Percentiles rank a stretch among this genome's conserved stretches.
phyloP scores from a whole-genome alignment of 805 yeast genomes.

The Starmera caribaea region DNA sequence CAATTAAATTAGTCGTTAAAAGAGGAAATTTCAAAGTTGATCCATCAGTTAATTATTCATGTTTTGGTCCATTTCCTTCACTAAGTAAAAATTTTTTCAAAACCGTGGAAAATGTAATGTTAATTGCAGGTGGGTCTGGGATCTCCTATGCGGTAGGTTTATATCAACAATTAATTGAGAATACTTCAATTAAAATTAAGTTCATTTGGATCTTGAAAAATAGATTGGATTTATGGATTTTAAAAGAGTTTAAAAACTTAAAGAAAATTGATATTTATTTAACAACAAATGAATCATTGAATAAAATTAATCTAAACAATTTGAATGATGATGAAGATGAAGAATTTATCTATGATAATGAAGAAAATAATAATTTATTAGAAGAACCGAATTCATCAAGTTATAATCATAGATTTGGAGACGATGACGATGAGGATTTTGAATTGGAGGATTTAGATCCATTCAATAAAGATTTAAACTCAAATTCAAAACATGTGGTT shows the following conservation, averaged over 20 bases:
- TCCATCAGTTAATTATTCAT: slow-evolving; percentile 24
- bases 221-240: slow-evolving; percentile 35
- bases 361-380: no score
- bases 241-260: slow-evolving; percentile 26
- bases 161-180: slow-evolving; percentile 28
- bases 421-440: slow-evolving; percentile 13
- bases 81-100: slow-evolving; percentile 33
- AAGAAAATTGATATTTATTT: slow-evolving; percentile 29
- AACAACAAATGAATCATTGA: slow-evolving; percentile 13
- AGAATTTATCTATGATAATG: background rate
- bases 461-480: slow-evolving; percentile 8
- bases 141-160: slow-evolving; percentile 53
- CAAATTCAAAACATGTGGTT: slow-evolving; percentile 2
- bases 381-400: no score
- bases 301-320: no score
- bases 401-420: slow-evolving; percentile 5
- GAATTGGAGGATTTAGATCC: slow-evolving; percentile 14
- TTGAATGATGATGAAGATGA: slow-evolving; percentile 1
- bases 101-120: slow-evolving; percentile 38
- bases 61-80: slow-evolving; percentile 36
- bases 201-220: slow-evolving; percentile 48
- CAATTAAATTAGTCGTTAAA: slow-evolving; percentile 35
- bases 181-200: slow-evolving; percentile 21
- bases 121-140: slow-evolving; percentile 70
- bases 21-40: slow-evolving; percentile 26